Conservation (phyloP, 441 rosid species). For the Biscutella laevigata region DNA sequence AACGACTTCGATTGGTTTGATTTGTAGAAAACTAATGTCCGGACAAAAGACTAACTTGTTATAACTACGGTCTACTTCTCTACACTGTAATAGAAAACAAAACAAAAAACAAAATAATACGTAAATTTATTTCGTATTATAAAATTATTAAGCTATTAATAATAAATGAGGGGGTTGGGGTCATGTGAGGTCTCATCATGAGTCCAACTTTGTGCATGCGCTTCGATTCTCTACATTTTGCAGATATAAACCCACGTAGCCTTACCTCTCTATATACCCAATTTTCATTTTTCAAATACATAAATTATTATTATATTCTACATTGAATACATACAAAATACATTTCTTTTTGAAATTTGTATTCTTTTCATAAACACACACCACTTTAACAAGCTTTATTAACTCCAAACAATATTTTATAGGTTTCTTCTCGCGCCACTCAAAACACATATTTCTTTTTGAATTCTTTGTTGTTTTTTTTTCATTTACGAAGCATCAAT, state of each 20-base stretch:
- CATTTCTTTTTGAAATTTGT: conserved; percentile 4
- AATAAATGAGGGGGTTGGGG: conserved; percentile 20
- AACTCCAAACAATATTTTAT: conserved; percentile 11
- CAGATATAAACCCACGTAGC: conserved; percentile 25
- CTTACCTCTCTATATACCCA: neutral
- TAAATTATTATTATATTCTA: too few relatives aligned
- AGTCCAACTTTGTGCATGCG: conserved; percentile 35
- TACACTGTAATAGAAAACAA: neutral
- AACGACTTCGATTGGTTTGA: too few relatives aligned
- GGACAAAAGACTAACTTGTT: conserved; percentile 21
- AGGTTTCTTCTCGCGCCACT: conserved; percentile 30
- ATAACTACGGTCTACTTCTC: conserved; percentile 7
- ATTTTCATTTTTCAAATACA: neutral
- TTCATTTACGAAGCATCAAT: neutral
- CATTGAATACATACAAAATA: conserved; percentile 7
- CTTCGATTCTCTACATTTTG: conserved; percentile 31
- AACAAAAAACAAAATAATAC: too few relatives aligned
- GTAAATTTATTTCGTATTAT: too few relatives aligned
- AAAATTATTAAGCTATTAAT: too few relatives aligned
- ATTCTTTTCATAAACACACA: conserved; percentile 21
- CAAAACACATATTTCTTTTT: conserved; percentile 5
- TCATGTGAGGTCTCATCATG: conserved; percentile 33
- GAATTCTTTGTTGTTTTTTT: neutral
- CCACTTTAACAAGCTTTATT: conserved; percentile 10
- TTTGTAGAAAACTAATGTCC: conserved; percentile 4